Evolutionary conservation across 306 rosid species (phyloP).

Genomic region (Benincasa hispida): DNA sequence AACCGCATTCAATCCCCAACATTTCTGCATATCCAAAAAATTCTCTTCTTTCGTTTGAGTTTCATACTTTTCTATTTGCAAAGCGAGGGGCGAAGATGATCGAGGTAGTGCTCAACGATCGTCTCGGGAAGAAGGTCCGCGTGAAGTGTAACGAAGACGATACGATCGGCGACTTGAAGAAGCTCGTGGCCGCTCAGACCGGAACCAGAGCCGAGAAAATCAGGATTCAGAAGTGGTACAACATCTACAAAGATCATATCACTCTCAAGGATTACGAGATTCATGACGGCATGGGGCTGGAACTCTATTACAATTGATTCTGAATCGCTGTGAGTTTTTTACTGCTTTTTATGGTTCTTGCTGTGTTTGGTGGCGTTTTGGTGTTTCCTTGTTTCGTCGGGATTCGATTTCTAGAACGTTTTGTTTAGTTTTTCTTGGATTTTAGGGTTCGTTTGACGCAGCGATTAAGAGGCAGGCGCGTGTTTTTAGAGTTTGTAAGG

Average conservation of each 20-base stretch:
- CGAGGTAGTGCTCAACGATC: constrained; percentile 84
- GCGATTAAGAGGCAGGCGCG: background rate
- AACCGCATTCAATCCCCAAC: background rate
- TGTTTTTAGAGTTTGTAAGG: background rate
- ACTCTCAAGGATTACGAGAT: constrained; percentile 84
- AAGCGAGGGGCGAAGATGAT: constrained; percentile 42
- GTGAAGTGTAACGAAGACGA: constrained; percentile 89
- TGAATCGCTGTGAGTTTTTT: background rate
- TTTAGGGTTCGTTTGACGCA: constrained; percentile 3
- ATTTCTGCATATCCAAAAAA: background rate
- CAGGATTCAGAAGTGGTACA: constrained; percentile 75
- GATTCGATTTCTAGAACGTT: background rate
- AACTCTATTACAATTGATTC: constrained; percentile 85
- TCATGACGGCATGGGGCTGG: constrained; percentile 96
- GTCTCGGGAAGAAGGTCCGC: constrained; percentile 86
- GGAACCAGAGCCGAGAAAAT: constrained; percentile 74
- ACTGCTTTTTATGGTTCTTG: background rate
- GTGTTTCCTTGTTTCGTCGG: background rate
- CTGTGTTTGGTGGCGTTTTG: background rate
- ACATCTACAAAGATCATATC: constrained; percentile 76
- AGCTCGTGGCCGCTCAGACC: constrained; percentile 92
- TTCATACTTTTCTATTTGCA: background rate
- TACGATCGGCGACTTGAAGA: constrained; percentile 85
- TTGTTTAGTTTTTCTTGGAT: background rate
- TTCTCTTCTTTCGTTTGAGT: background rate